Conservation (phyloP, 306 rosid species). For the Citrullus colocynthis region DNA sequence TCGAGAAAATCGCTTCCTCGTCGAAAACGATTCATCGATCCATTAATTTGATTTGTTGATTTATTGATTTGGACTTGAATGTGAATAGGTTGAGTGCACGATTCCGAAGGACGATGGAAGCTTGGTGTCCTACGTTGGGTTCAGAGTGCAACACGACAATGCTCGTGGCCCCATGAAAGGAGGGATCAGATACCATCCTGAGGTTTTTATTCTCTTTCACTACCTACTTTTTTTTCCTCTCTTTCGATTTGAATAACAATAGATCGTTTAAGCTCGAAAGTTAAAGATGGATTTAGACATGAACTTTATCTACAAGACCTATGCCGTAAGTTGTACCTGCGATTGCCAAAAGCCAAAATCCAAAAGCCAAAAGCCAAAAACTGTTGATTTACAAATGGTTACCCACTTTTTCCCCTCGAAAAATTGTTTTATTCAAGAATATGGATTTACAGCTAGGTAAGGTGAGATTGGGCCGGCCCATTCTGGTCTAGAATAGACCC, state of each 20-base stretch:
- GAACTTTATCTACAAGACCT: neutral
- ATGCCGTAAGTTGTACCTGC: no score
- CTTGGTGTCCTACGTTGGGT: conserved; percentile 45
- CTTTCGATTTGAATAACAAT: neutral
- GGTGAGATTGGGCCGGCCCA: neutral
- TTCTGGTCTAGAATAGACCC: neutral
- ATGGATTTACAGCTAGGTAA: no score
- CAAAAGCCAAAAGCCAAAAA: neutral
- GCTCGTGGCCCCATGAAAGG: conserved; percentile 82
- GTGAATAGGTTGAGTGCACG: conserved; percentile 54
- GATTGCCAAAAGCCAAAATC: neutral
- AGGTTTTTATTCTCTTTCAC: conserved; percentile 19
- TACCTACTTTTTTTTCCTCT: no score
- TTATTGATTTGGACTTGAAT: neutral
- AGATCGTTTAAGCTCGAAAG: neutral
- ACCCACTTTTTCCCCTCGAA: neutral
- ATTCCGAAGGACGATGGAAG: conserved; percentile 64
- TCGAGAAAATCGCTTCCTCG: no score
- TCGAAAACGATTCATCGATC: neutral
- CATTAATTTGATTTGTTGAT: neutral
- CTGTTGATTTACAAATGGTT: neutral
- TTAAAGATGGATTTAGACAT: neutral
- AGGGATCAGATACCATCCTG: conserved; percentile 63
- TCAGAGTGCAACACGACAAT: conserved; percentile 61
- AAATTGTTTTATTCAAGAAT: no score